Conservation (phyloP, 495 filamentous ascomycete species). For the Penicillium roqueforti region DNA sequence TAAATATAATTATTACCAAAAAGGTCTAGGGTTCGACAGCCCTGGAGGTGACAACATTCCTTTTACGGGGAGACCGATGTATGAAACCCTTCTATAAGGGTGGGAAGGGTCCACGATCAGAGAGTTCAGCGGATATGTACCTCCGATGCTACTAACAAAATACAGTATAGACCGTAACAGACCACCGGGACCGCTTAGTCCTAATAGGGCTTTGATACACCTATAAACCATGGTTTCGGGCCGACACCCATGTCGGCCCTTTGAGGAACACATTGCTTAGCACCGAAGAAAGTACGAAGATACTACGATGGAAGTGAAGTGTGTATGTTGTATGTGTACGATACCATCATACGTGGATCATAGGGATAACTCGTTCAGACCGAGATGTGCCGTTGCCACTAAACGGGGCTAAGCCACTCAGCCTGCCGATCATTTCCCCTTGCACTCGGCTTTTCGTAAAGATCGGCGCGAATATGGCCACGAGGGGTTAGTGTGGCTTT, state of each 20-base stretch:
- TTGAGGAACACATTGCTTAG: not conserved
- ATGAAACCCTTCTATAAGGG: constrained; percentile 8
- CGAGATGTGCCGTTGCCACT: constrained; percentile 2
- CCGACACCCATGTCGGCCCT: not conserved
- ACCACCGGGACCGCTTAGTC: not conserved
- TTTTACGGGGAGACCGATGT: constrained; percentile 1
- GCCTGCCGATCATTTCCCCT: constrained; percentile 3
- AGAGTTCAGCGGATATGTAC: not conserved
- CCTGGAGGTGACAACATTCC: not conserved
- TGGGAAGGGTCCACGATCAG: too few species aligned
- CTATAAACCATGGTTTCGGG: constrained; percentile 7
- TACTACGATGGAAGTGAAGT: not conserved
- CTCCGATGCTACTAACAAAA: constrained; percentile 2
- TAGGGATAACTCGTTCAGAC: not conserved
- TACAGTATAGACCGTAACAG: not conserved
- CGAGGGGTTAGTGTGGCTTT: not conserved
- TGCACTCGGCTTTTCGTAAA: not conserved
- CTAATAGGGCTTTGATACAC: not conserved
- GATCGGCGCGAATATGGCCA: not conserved
- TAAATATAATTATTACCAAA: not conserved
- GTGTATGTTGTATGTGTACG: too few species aligned
- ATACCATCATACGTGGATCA: too few species aligned
- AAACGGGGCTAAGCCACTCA: not conserved
- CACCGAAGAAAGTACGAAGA: not conserved
- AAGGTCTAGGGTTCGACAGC: not conserved